Percentiles rank a stretch among this genome's conserved stretches.
These are phyloP conservation scores for Botrytis galanthina DNA, from an alignment of 2,329 filamentous ascomycete species.

Conservation along the genomic window DNA sequence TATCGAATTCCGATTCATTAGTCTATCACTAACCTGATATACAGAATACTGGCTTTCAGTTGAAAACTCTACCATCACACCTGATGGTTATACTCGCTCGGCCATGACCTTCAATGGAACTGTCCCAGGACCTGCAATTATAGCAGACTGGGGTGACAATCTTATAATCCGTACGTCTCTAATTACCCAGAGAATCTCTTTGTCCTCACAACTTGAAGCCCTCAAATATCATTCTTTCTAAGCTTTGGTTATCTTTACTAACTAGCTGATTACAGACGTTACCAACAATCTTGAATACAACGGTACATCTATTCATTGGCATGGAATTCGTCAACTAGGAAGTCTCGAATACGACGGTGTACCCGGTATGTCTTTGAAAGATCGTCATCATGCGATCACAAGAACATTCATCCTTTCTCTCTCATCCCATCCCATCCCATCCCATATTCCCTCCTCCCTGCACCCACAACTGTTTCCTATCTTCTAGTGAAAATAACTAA, in stretches of 20 bases:
- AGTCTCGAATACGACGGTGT: constrained; percentile 41
- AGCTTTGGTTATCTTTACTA: not conserved
- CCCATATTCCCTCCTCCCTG: not conserved
- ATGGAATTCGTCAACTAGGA: constrained; percentile 47
- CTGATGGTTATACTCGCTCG: constrained; percentile 48
- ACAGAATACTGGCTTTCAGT: constrained; percentile 33
- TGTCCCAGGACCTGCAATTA: constrained; percentile 42
- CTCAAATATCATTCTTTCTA: not conserved
- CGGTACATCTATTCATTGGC: constrained; percentile 52
- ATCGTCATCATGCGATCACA: not conserved
- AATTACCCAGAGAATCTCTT: not conserved
- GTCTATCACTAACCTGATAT: constrained; percentile 18
- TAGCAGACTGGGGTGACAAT: constrained; percentile 40
- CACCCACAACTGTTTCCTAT: not conserved
- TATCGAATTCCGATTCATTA: not conserved
- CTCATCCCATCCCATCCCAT: too few relatives aligned
- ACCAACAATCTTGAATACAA: constrained; percentile 42
- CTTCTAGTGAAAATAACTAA: not conserved
- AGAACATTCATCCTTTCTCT: not conserved
- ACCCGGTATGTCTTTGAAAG: not conserved
- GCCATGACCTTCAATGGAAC: constrained; percentile 48
- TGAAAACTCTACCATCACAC: constrained; percentile 35
- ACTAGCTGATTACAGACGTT: constrained; percentile 29
- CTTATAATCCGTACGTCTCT: constrained; percentile 31
- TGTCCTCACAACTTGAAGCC: not conserved